Percentiles rank a stretch among this genome's conserved stretches.
Conservation (phyloP, 768 basidiomycete species). For the Pisolithus albus region DNA sequence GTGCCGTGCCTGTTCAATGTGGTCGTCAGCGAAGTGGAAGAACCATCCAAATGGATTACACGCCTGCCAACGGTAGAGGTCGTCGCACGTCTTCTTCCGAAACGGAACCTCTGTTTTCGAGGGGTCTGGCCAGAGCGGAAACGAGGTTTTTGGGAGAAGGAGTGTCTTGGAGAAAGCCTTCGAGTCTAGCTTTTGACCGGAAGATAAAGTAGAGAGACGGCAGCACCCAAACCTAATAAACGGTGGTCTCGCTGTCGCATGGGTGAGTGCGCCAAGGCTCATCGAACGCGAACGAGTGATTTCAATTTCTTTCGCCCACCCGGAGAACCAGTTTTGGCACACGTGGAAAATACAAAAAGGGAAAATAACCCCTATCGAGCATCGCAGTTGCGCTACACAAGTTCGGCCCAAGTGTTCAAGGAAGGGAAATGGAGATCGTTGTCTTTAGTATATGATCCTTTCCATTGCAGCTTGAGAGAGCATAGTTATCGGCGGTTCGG, state of each 20-base stretch:
- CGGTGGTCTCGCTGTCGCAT: slow-evolving; percentile 9
- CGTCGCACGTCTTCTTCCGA: slow-evolving; percentile 57
- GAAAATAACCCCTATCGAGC: not conserved
- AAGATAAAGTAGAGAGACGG: slow-evolving; percentile 9
- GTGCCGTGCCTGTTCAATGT: slow-evolving; percentile 49
- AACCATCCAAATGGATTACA: not conserved
- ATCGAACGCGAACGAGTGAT: not conserved
- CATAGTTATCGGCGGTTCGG: too few relatives aligned
- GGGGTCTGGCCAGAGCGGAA: slow-evolving; percentile 67
- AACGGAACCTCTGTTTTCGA: slow-evolving; percentile 54
- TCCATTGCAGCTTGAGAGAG: too few relatives aligned
- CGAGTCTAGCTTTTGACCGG: slow-evolving; percentile 7
- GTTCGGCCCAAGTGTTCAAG: too few relatives aligned
- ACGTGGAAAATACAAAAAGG: not conserved
- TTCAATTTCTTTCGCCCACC: slow-evolving; percentile 3
- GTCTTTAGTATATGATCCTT: too few relatives aligned
- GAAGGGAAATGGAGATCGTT: too few relatives aligned
- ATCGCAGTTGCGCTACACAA: too few relatives aligned
- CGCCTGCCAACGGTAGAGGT: slow-evolving; percentile 77
- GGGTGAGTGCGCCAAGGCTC: slow-evolving; percentile 7
- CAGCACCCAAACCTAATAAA: slow-evolving; percentile 8
- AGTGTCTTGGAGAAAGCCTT: slow-evolving; percentile 57
- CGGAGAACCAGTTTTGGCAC: not conserved
- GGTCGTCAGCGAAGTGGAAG: not conserved
- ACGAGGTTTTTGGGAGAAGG: slow-evolving; percentile 73